Evolutionary conservation across 345 rosid species (phyloP), one percentile per base, ranked within the genome.

Genomic region (Hibiscus mutabilis): DNA sequence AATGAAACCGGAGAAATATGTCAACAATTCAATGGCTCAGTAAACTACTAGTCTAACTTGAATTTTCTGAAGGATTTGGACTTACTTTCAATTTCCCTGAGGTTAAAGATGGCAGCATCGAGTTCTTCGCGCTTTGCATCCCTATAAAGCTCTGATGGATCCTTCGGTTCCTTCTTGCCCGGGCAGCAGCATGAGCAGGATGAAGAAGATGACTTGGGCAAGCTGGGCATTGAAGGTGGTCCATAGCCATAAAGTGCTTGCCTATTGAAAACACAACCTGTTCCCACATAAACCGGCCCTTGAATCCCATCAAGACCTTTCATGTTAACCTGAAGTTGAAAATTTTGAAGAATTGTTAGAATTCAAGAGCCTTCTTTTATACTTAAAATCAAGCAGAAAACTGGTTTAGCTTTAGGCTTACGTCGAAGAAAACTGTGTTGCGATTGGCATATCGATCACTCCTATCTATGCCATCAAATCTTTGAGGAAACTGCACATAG

Each of bases 391-490:
- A 18, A 58, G 14, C 53, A 27, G 55, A 47, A 73, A 47, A 72
- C 13, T 61, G 76, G 76, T 46, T 64, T 61, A 52, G 62, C 4
- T 65, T 75, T 42, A 49, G 40, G 52, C 92, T 89, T 84, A 90
- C 97, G 77, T 95, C 96, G 40, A 95, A 95, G 97, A 95, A 95
- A 77, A 95, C 99, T 25, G 75, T 83, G 78, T 95, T 95, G 33
- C 97, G 90, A 75, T 95, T 95, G 80, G 97, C 99, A 72, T 95
- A 90, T 82, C 97, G 86, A 78, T 92, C 99, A 79, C 97, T 95
- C 82, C 84, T 89, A 68, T 95, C 97, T 3, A 95, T 95, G 75
- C 99, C 99, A 80, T 95, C 99, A 74, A 95, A 95, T 47, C 99
- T 87, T 77, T 92, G 99, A 74, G 99, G 99, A 83, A 95, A 95